Evolutionary conservation across 208 protist species (phyloP).

Genomic region (Leishmania mexicana): DNA sequence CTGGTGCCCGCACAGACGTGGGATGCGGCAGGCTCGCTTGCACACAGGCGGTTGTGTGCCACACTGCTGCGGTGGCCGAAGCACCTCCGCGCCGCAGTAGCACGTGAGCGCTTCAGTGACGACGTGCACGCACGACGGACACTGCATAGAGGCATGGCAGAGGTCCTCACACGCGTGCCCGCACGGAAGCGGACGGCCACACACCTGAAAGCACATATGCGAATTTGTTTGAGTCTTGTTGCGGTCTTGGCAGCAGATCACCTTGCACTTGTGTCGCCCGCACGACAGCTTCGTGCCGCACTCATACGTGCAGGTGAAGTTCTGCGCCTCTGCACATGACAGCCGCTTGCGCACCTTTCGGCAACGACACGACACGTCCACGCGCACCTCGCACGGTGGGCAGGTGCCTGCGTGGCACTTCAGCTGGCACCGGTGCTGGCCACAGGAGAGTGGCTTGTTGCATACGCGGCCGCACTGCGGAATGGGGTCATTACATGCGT

Average conservation of each 20-base stretch:
- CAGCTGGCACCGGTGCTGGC: constrained; percentile 53
- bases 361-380: constrained; percentile 55
- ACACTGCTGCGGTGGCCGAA: constrained; percentile 75
- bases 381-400: constrained; percentile 40
- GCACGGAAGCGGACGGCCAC: constrained; percentile 67
- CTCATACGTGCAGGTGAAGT: constrained; percentile 51
- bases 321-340: constrained; percentile 43
- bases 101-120: constrained; percentile 57
- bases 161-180: constrained; percentile 73
- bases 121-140: constrained; percentile 67
- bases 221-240: constrained; percentile 37
- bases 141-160: constrained; percentile 63
- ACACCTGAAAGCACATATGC: constrained; percentile 56
- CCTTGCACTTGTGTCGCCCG: constrained; percentile 70
- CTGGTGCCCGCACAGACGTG: constrained; percentile 50
- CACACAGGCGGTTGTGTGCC: constrained; percentile 65
- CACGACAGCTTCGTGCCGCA: constrained; percentile 76
- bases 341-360: constrained; percentile 51
- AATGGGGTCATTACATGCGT: constrained; percentile 65
- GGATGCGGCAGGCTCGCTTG: constrained; percentile 41
- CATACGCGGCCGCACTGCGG: constrained; percentile 63
- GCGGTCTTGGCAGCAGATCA: constrained; percentile 57
- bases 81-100: constrained; percentile 50
- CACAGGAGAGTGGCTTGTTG: constrained; percentile 61
- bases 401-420: constrained; percentile 62